These are phyloP conservation scores for Pichia cactophila DNA, from an alignment of 1,139 yeast genomes.

Conservation along the genomic window DNA sequence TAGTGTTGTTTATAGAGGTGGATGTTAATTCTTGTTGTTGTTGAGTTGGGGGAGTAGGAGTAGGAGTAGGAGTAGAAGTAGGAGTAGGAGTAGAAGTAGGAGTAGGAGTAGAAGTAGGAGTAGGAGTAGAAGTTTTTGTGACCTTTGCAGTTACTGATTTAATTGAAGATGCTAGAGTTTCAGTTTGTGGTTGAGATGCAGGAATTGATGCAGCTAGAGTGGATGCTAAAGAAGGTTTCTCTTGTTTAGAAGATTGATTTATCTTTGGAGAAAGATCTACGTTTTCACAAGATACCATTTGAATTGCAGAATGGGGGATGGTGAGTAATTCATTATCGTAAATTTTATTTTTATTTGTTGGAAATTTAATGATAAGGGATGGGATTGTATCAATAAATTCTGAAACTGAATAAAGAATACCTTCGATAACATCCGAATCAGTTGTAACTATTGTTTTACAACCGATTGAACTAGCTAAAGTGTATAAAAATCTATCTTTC, in stretches of 20 bases:
- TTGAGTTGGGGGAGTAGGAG: not conserved
- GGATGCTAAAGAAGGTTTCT: not conserved
- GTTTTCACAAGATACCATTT: conserved; percentile 47
- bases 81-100: not conserved
- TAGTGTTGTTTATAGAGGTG: not conserved
- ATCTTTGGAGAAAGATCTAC: conserved; percentile 31
- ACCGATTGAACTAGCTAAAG: conserved; percentile 39
- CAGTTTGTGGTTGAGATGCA: not conserved
- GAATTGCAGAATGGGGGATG: conserved; percentile 53
- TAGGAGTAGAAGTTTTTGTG: too few species aligned
- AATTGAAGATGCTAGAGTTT: not conserved
- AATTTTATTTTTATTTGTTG: conserved; percentile 24
- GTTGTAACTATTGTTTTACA: conserved; percentile 38
- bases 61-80: not conserved
- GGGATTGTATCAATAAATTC: conserved; percentile 28
- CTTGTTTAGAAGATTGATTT: not conserved
- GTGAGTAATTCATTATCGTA: conserved; percentile 31
- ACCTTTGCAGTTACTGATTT: not conserved
- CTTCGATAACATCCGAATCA: conserved; percentile 35
- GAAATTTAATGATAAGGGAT: conserved; percentile 46
- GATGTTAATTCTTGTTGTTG: not conserved
- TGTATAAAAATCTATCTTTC: conserved; percentile 31
- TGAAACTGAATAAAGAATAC: conserved; percentile 42
- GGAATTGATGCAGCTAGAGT: not conserved
- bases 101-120: not conserved